Percentiles rank a stretch among this genome's conserved stretches.
phyloP scores from a whole-genome alignment of 2,329 filamentous ascomycete genomes.

The Tolypocladium album region DNA sequence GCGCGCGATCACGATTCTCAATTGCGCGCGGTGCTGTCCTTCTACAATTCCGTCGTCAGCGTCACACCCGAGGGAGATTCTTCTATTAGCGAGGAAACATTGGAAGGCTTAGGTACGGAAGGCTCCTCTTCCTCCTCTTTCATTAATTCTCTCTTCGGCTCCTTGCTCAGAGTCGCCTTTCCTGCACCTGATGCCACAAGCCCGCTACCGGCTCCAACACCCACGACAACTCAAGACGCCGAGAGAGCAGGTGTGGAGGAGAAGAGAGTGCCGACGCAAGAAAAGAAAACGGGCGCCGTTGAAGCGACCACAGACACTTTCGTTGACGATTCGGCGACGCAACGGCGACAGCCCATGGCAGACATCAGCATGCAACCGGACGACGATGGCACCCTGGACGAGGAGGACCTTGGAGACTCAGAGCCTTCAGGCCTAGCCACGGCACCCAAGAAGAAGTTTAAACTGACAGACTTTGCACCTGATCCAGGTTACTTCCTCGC shows the following conservation, averaged over 20 bases:
- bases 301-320: constrained; percentile 8
- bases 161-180: constrained; percentile 57
- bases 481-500: constrained; percentile 97
- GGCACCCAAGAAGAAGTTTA: constrained; percentile 30
- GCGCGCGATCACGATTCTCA: constrained; percentile 52
- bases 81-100: constrained; percentile 77
- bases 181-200: constrained; percentile 24
- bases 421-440: constrained; percentile 21
- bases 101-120: constrained; percentile 89
- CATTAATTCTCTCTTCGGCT: constrained; percentile 64
- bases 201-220: constrained; percentile 4
- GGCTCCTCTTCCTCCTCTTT: constrained; percentile 41
- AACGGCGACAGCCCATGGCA: constrained; percentile 12
- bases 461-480: constrained; percentile 60
- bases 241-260: neutral
- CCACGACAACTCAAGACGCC: constrained; percentile 8
- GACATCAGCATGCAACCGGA: constrained; percentile 11
- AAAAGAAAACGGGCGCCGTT: constrained; percentile 6
- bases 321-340: constrained; percentile 12
- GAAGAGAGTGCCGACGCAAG: constrained; percentile 2
- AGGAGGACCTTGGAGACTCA: constrained; percentile 17
- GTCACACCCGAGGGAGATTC: constrained; percentile 93
- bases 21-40: constrained; percentile 75
- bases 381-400: constrained; percentile 23
- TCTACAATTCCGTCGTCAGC: constrained; percentile 82